Evolutionary conservation across 2,329 filamentous ascomycete species (phyloP).

Genomic region (Niveomyces coronatus): DNA sequence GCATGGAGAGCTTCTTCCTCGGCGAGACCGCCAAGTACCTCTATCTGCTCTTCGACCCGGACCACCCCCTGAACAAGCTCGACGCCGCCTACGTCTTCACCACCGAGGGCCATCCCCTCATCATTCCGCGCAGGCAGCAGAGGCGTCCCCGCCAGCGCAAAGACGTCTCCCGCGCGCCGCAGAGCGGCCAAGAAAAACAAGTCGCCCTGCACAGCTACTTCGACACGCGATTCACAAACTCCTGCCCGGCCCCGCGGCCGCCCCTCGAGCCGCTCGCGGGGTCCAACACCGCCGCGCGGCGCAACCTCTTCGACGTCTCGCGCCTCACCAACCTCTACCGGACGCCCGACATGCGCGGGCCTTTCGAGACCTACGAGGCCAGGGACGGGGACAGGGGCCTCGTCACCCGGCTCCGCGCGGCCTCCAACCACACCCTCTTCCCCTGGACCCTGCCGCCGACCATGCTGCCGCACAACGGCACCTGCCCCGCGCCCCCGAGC

Average conservation of each 20-base stretch:
- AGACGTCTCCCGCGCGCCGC: slow-evolving; percentile 12
- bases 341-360: slow-evolving; percentile 54
- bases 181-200: slow-evolving; percentile 8
- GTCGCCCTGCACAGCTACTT: slow-evolving; percentile 25
- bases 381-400: slow-evolving; percentile 40
- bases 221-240: slow-evolving; percentile 39
- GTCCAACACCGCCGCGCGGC: slow-evolving; percentile 68
- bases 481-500: slow-evolving; percentile 61
- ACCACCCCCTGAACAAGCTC: slow-evolving; percentile 77
- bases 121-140: slow-evolving; percentile 51
- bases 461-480: slow-evolving; percentile 66
- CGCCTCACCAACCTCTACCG: slow-evolving; percentile 73
- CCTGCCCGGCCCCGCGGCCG: slow-evolving; percentile 54
- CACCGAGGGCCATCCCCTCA: slow-evolving; percentile 87
- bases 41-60: slow-evolving; percentile 77
- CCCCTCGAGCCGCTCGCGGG: slow-evolving; percentile 53
- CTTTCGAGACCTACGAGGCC: slow-evolving; percentile 25
- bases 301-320: slow-evolving; percentile 81
- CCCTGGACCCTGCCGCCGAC: slow-evolving; percentile 82
- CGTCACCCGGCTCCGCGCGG: slow-evolving; percentile 34
- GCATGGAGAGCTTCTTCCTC: slow-evolving; percentile 98
- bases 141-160: not conserved
- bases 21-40: slow-evolving; percentile 95
- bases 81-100: slow-evolving; percentile 89
- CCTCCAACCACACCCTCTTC: slow-evolving; percentile 74